Conservation (phyloP, 306 rosid species). For the Potentilla sterilis region DNA sequence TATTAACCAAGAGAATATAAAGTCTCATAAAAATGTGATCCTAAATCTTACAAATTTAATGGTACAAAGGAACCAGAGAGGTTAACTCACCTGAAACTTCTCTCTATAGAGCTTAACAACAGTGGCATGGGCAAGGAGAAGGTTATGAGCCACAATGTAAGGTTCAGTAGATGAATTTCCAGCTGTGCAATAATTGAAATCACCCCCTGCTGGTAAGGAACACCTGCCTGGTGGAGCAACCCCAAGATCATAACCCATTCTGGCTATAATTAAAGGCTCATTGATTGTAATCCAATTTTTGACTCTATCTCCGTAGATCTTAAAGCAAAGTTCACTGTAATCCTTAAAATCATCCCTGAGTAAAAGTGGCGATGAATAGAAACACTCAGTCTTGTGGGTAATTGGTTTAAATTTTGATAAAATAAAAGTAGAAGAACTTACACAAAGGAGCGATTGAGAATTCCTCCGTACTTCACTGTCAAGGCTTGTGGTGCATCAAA, state of each 20-base stretch:
- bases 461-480: constrained; percentile 20
- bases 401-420: not conserved
- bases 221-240: constrained; percentile 38
- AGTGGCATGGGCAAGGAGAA: constrained; percentile 38
- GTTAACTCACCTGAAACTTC: constrained; percentile 15
- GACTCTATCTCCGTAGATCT: constrained; percentile 32
- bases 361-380: not conserved
- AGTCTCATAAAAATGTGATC: not conserved
- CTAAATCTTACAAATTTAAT: not conserved
- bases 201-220: not conserved
- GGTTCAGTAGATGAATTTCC: constrained; percentile 41
- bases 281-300: constrained; percentile 43
- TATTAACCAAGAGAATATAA: not conserved
- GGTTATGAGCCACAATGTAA: constrained; percentile 33
- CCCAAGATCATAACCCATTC: constrained; percentile 31
- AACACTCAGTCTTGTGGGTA: not conserved
- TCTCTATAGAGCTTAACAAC: constrained; percentile 25
- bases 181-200: not conserved
- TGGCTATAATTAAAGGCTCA: constrained; percentile 23
- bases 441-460: constrained; percentile 12
- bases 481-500: constrained; percentile 26
- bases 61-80: not conserved
- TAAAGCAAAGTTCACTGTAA: constrained; percentile 26
- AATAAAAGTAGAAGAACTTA: not conserved
- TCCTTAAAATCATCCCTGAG: constrained; percentile 22